A percentile compares a stretch with the other conserved stretches of the same genome.
These are phyloP conservation scores for Oryza brachyantha DNA, from an alignment of 176 grass and related monocot genomes.

Conservation along the genomic window DNA sequence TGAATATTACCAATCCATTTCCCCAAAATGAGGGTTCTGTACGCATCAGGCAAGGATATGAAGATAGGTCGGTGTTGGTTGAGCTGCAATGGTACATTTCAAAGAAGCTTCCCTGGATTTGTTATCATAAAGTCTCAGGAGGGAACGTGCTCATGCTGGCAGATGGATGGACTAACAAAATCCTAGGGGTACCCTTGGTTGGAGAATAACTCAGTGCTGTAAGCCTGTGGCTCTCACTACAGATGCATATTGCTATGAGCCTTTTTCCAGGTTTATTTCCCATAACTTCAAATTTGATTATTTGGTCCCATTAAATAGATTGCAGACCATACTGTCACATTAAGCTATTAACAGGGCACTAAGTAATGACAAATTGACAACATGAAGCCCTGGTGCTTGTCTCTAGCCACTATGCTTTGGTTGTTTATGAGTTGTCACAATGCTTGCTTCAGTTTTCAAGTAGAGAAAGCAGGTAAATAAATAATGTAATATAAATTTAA, in stretches of 20 bases:
- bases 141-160: conserved; percentile 65
- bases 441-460: conserved; percentile 11
- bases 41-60: conserved; percentile 74
- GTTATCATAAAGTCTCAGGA: conserved; percentile 63
- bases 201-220: conserved; percentile 38
- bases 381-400: conserved; percentile 10
- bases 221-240: not conserved
- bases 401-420: not conserved
- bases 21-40: conserved; percentile 62
- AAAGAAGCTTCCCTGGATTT: conserved; percentile 68
- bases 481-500: conserved; percentile 1
- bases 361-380: conserved; percentile 12
- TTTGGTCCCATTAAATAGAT: conserved; percentile 10
- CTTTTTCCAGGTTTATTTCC: not conserved
- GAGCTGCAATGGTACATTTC: conserved; percentile 57
- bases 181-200: conserved; percentile 54
- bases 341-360: conserved; percentile 22
- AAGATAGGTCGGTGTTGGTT: conserved; percentile 62
- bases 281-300: not conserved
- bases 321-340: conserved; percentile 8
- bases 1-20: conserved; percentile 70
- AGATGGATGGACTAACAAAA: conserved; percentile 58
- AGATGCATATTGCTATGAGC: not conserved
- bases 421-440: not conserved
- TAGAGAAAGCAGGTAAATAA: not conserved